These are phyloP conservation scores for Psilocybe sp. DNA, from an alignment of 768 basidiomycete genomes.

Conservation along the genomic window DNA sequence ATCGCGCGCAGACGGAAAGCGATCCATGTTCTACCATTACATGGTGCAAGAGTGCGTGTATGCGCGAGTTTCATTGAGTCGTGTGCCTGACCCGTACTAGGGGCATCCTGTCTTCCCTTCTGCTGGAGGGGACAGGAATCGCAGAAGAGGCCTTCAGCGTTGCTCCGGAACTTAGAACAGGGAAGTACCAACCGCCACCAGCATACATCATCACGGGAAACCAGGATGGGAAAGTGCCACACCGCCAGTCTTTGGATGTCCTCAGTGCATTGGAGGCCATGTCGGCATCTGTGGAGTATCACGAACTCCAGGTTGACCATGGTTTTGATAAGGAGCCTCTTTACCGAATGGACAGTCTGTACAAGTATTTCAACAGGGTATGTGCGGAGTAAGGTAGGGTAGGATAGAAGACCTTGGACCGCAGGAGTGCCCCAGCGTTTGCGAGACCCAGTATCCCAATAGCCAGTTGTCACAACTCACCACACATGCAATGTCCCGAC, in stretches of 20 bases:
- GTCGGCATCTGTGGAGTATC: slow-evolving; percentile 22
- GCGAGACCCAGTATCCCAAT: no score
- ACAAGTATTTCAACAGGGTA: slow-evolving; percentile 20
- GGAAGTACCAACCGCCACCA: slow-evolving; percentile 24
- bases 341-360: slow-evolving; percentile 33
- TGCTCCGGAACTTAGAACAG: slow-evolving; percentile 23
- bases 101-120: slow-evolving; percentile 24
- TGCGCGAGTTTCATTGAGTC: background rate
- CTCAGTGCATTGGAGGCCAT: slow-evolving; percentile 24
- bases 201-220: slow-evolving; percentile 35
- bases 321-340: slow-evolving; percentile 28
- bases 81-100: slow-evolving; percentile 11
- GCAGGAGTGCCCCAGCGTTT: no score
- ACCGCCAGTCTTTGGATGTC: slow-evolving; percentile 30
- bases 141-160: slow-evolving; percentile 26
- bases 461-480: no score
- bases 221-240: slow-evolving; percentile 32
- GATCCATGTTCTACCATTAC: slow-evolving; percentile 33
- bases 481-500: no score
- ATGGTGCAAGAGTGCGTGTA: slow-evolving; percentile 37
- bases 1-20: slow-evolving; percentile 20
- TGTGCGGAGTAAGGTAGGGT: background rate
- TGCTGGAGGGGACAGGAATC: slow-evolving; percentile 31
- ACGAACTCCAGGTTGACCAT: slow-evolving; percentile 34
- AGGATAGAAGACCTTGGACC: no score